Evolutionary conservation across 139 green algal species (phyloP).

Genomic region (Tetradesmus lagerheimii): DNA sequence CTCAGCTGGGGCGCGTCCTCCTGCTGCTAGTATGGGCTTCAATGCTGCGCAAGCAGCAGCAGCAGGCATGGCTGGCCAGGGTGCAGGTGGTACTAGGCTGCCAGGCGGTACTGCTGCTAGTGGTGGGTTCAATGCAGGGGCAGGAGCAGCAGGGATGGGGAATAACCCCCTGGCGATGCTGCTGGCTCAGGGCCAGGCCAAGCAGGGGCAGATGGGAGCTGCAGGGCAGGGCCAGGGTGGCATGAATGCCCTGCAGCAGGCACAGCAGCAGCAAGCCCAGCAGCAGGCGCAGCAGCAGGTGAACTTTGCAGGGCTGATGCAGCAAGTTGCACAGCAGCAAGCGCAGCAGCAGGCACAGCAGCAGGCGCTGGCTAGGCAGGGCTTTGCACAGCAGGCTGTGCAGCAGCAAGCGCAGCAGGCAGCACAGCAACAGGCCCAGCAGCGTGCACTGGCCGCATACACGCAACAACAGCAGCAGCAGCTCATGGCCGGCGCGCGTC

Average conservation of each 20-base stretch:
- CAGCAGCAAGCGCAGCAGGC: constrained; percentile 13
- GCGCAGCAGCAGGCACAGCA: constrained; percentile 30
- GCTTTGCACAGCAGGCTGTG: constrained; percentile 15
- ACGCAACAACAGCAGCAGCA: constrained; percentile 22
- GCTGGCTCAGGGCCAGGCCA: constrained; percentile 30
- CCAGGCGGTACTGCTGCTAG: neutral
- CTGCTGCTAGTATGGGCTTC: neutral
- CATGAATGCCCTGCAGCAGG: constrained; percentile 20
- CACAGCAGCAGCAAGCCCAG: constrained; percentile 12
- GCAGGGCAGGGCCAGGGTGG: neutral
- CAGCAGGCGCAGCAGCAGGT: constrained; percentile 24
- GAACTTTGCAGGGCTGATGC: neutral
- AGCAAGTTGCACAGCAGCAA: constrained; percentile 45
- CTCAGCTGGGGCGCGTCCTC: neutral
- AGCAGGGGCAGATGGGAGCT: constrained; percentile 4
- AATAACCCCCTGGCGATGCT: constrained; percentile 31
- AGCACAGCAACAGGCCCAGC: neutral
- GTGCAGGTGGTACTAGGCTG: neutral
- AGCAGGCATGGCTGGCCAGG: neutral
- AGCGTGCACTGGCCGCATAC: neutral
- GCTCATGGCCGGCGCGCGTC: neutral
- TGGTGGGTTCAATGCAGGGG: neutral
- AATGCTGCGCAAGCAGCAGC: neutral
- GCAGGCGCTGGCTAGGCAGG: constrained; percentile 13
- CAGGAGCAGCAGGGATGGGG: neutral